phyloP scores from a whole-genome alignment of 2,329 filamentous ascomycete species.

The Fusarium hainanense region DNA sequence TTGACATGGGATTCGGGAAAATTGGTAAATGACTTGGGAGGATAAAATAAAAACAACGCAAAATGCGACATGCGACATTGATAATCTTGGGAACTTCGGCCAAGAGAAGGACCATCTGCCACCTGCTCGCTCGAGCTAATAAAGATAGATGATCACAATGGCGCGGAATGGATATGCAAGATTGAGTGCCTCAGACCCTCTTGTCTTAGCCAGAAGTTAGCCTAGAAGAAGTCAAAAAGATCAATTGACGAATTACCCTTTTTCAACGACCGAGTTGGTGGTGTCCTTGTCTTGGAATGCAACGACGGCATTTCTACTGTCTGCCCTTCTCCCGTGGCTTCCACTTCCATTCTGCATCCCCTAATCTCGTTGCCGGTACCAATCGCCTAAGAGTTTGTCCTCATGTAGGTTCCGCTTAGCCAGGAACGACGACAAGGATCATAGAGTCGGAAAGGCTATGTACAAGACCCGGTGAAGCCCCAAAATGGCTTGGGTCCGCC shows the following conservation, averaged over 20 bases:
- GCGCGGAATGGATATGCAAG: conserved; percentile 36
- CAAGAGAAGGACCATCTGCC: conserved; percentile 5
- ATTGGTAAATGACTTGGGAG: conserved; percentile 24
- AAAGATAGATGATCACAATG: conserved; percentile 17
- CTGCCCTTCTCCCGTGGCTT: conserved; percentile 29
- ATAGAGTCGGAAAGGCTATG: conserved; percentile 11
- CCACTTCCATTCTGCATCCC: conserved; percentile 19
- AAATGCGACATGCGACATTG: conserved; percentile 13
- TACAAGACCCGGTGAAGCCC: conserved; percentile 23
- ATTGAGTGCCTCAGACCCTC: conserved; percentile 32
- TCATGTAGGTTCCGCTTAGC: conserved; percentile 31
- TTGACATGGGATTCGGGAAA: conserved; percentile 31
- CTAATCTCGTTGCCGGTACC: conserved; percentile 17
- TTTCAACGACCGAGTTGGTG: background rate
- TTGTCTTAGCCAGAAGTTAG: background rate
- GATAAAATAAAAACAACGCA: conserved; percentile 33
- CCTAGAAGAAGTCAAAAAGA: background rate
- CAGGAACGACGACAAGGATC: conserved; percentile 33
- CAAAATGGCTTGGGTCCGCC: conserved; percentile 35
- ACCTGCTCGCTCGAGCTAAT: conserved; percentile 16
- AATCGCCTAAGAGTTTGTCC: conserved; percentile 5
- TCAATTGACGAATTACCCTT: background rate
- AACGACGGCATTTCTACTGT: conserved; percentile 2
- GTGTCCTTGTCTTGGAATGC: conserved; percentile 12
- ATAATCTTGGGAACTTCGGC: conserved; percentile 6